These are phyloP conservation scores for Paramarasmius palmivorus DNA, from an alignment of 1,284 basidiomycete genomes.

Conservation along the genomic window DNA sequence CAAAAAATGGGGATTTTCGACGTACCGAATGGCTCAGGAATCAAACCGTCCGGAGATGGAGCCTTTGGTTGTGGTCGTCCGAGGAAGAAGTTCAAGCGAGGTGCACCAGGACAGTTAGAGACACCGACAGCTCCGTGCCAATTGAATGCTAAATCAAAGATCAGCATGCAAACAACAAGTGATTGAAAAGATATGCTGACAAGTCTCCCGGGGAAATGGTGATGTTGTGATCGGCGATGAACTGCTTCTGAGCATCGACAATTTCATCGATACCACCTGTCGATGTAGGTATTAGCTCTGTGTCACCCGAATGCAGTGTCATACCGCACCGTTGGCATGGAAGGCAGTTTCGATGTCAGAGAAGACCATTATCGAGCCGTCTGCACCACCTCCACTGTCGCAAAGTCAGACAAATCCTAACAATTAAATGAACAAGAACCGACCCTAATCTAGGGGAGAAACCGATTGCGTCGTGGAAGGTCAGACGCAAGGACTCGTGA, in stretches of 20 bases:
- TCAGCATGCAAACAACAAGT: background rate
- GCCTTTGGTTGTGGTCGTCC: constrained; percentile 33
- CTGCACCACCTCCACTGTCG: constrained; percentile 37
- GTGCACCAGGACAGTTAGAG: constrained; percentile 43
- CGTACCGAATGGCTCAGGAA: constrained; percentile 39
- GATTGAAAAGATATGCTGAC: constrained; percentile 21
- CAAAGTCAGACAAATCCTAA: background rate
- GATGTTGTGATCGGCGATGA: constrained; percentile 34
- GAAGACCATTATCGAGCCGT: constrained; percentile 41
- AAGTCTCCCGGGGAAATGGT: constrained; percentile 34
- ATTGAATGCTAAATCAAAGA: constrained; percentile 32
- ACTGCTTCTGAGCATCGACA: constrained; percentile 30
- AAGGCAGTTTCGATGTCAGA: constrained; percentile 31
- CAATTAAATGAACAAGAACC: constrained; percentile 4
- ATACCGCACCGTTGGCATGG: constrained; percentile 29
- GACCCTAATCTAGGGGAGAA: constrained; percentile 31
- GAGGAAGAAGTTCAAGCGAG: constrained; percentile 37
- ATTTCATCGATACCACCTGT: constrained; percentile 35
- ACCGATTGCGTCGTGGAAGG: constrained; percentile 47
- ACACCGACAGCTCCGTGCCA: constrained; percentile 41
- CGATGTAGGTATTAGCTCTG: background rate
- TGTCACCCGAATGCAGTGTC: background rate
- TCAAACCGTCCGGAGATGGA: constrained; percentile 35
- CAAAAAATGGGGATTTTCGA: background rate
- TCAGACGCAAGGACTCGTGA: constrained; percentile 42